Evolutionary conservation across 2,329 filamentous ascomycete species (phyloP), one percentile per base, ranked within the genome.

Genomic region (Fusarium pseudocircinatum): DNA sequence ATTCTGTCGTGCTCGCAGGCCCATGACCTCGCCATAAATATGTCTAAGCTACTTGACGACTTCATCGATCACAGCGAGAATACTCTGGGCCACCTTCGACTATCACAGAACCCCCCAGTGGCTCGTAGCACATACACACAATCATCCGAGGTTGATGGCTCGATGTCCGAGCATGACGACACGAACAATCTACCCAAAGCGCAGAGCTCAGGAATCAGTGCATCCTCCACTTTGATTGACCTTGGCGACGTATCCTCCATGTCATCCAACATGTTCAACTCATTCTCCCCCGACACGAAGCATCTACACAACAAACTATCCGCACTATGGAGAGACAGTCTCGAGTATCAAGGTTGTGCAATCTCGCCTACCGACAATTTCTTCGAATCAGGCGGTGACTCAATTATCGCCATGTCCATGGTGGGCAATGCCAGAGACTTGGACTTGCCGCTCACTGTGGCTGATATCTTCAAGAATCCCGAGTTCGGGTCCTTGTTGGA

Each of bases 401-500:
- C 74, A 1, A 76, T 76, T 18, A 61, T 76, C n/a, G 74, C 74
- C 37, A 76, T 76, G 74, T 56, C 70, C 1, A 76, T 76, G 70
- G 74, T 68, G 1, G 60, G 74, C 26, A 64, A 60, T 16, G 74
- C 74, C 7, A 67, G 64, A 32, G 71, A 70, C 6, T 26, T 60
- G 4, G 54, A 72, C 15, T 20, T 76, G 10, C 40, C 68, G 2
- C 73, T 76, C 16, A 73, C 62, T 2, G 74, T 76, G 12, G 70
- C 74, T 2, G 73, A 76, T n/a, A 67, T 76, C 37, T 76, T 76
- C 4, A 76, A 73, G 22, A 74, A 64, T 39, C 73, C 73, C 2
- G 37, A 39, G 1, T 75, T 74, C 13, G 69, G 72, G 3, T 49
- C 60, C 0, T 53, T 75, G 72, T 43, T 75, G 4, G 43, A 75